Evolutionary conservation across 2,329 filamentous ascomycete genomes (phyloP), one percentile per base, ranked within the genome.

Genomic region (Aspergillus fructus): DNA sequence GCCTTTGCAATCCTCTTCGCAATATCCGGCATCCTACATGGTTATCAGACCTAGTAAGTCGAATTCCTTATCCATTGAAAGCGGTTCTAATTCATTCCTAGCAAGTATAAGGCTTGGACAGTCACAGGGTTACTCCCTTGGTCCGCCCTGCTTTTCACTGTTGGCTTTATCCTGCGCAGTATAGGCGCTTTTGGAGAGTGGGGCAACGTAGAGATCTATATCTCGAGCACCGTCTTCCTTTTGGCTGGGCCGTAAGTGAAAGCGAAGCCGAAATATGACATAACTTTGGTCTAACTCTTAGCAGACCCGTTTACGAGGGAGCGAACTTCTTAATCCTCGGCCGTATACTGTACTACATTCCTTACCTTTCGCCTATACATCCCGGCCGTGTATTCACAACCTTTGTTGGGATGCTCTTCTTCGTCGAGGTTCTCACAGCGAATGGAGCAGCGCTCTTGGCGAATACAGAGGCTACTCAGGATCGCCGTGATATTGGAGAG

Each of bases 301-400:
- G 13, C 15, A 74, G 71, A 15, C 75, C 75, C 9, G 71, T 78
- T 40, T 78, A 77, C 45, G 73, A 76, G 58, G 71, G 70, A 7
- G 73, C 74, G 52, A 83, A 82, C 54, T 84, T 82, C 63, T 74
- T 82, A 37, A 82, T 83, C 55, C 73, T 85, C 0, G 78, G 74
- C 15, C 77, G 79, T 27, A 76, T 83, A n/a, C 71, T 85, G 0
- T 77, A 77, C 55, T 76, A 79, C 50, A 68, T 74, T 2, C 71
- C 81, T 3, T 85, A 84, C 58, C 75, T 80, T 40, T 68, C 69
- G 1, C 73, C 74, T 1, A 77, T 85, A 34, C 81, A 85, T 61
- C 83, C 83, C 0, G 82, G 82, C 3, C 78, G 83, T 3, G 76
- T 87, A 4, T 83, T 87, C 62, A 87, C 84, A 60, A 80, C 79